Percentiles rank a stretch among this genome's conserved stretches.
These are phyloP conservation scores for Phragmites australis DNA, from an alignment of 176 grass and related monocot genomes.

Conservation along the genomic window DNA sequence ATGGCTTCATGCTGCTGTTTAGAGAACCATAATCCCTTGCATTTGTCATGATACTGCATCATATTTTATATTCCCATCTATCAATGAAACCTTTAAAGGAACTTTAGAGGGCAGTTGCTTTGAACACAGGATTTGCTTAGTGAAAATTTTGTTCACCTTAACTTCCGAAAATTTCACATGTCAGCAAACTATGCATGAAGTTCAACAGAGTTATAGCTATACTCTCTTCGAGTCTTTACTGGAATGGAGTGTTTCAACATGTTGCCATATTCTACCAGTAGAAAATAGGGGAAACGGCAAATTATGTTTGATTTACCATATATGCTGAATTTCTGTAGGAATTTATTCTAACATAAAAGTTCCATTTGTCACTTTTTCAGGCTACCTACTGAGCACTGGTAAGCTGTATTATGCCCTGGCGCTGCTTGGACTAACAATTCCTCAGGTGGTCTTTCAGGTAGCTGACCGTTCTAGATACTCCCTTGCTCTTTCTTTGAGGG, in stretches of 20 bases:
- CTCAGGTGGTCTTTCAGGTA: conserved; percentile 77
- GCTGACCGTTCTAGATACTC: neutral
- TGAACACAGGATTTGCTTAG: conserved; percentile 23
- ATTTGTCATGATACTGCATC: neutral
- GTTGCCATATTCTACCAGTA: neutral
- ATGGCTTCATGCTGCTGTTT: conserved; percentile 12
- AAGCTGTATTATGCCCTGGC: conserved; percentile 71
- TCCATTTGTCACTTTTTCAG: conserved; percentile 53
- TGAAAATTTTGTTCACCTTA: neutral
- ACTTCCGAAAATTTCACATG: neutral
- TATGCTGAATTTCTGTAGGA: conserved; percentile 17
- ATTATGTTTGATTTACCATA: conserved; percentile 8
- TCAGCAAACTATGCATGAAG: neutral
- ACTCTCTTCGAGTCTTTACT: neutral
- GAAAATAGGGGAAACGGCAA: neutral
- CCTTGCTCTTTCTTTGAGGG: neutral
- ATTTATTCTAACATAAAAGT: conserved; percentile 8
- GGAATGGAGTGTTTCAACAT: neutral
- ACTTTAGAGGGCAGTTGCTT: neutral
- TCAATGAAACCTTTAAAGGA: neutral
- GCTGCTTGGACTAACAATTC: conserved; percentile 64
- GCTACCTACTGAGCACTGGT: conserved; percentile 58
- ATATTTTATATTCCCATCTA: neutral
- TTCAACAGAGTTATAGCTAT: neutral
- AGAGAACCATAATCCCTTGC: neutral